Base-by-base conservation (phyloP, 106 monocot genomes). In the Narthecium ossifragum region DNA sequence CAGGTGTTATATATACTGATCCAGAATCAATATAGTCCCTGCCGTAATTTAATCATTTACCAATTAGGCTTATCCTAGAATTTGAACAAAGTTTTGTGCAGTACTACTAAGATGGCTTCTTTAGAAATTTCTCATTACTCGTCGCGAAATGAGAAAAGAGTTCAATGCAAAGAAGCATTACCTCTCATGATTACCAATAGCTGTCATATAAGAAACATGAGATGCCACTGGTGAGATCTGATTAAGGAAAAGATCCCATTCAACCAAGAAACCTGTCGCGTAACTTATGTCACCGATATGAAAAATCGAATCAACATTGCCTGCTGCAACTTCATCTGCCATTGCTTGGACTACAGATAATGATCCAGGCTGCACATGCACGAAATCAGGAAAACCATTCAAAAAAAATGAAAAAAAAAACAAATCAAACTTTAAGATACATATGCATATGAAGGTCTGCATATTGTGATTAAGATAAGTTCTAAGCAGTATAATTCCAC, bases 231-330 rank as follows among this genome's bases (percentile, higher is more conserved):
- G 86, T n/a, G 66, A 62, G 26, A 86, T 82, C 5, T 65, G 64
- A 48, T 34, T 48, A 23, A 86, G 86, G 54, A 82, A 86, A 53
- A 64, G 82, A 25, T 86, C 86, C 86, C 86, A 86, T 56, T 86
- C 82, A 8, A 75, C 82, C 17, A 86, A 53, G 58, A 86, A 86
- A 4, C 86, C 86, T 20, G 82, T 86, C n/a, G 86, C 82, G 27
- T 86, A 86, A 39, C 86, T 86, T 61, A 86, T 81, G 51, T 82
- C 86, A 2, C 86, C 86, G 32, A 86, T 78, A 62, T 86, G 86
- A 26, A 86, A 78, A 28, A 86, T 29, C 21, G 82, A 82, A 61
- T 87, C 82, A 41, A 78, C 32, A 9, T 75, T 63, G 5, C 75
- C 71, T 0, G 65, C 49, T 26, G 57, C 45, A 39, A 82, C 58